Conservation (phyloP, 2,329 filamentous ascomycete genomes). For the Incumbomyces delicatus region DNA sequence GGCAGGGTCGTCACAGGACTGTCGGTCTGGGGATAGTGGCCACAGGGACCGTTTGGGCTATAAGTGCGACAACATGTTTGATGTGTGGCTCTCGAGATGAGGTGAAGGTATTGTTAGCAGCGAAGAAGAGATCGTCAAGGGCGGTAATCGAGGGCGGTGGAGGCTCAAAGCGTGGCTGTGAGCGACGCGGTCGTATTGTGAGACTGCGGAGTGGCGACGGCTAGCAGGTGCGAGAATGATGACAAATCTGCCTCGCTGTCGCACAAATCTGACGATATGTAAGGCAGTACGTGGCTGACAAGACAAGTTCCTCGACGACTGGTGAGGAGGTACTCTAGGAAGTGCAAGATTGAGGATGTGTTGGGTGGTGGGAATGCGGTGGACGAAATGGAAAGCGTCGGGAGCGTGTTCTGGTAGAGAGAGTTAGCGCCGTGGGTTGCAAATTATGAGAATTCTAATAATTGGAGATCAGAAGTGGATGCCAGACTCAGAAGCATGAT, state of each 20-base stretch:
- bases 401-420: not conserved
- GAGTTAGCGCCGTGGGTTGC: not conserved
- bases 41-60: slow-evolving; percentile 31
- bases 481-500: no score
- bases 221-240: not conserved
- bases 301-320: no score
- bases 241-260: not conserved
- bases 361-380: not conserved
- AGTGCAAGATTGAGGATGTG: not conserved
- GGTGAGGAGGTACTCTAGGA: not conserved
- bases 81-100: slow-evolving; percentile 1
- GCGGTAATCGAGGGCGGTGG: no score
- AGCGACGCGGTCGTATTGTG: no score
- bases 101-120: no score
- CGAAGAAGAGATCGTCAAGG: no score
- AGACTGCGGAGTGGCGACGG: not conserved
- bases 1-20: slow-evolving; percentile 14
- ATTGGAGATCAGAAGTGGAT: no score
- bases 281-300: no score
- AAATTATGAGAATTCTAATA: not conserved
- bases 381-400: not conserved
- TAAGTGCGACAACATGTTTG: slow-evolving; percentile 32
- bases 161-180: no score
- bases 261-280: no score
- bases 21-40: slow-evolving; percentile 17